phyloP scores from a whole-genome alignment of 2,329 filamentous ascomycete genomes.

The Truncatella angustata region DNA sequence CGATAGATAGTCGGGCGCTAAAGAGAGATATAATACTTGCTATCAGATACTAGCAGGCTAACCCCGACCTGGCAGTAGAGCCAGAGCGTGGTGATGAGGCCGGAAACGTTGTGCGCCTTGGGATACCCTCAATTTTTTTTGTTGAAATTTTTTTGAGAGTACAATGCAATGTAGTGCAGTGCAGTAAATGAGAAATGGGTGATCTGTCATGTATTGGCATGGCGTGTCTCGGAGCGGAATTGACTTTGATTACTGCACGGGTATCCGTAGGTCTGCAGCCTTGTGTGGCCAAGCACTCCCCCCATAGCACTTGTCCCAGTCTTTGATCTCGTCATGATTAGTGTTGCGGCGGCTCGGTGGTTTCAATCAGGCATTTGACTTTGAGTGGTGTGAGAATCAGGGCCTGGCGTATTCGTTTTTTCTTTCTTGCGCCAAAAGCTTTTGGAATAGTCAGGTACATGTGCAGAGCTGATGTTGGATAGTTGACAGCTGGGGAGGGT shows the following conservation, averaged over 20 bases:
- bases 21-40: no score
- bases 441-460: not conserved
- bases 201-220: not conserved
- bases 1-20: not conserved
- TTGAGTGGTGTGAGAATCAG: not conserved
- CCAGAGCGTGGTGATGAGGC: no score
- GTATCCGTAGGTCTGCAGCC: no score
- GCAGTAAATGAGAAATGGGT: not conserved
- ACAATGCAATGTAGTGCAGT: not conserved
- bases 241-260: no score
- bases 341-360: no score
- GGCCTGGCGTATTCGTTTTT: not conserved
- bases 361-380: not conserved
- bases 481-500: not conserved
- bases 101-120: no score
- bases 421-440: no score
- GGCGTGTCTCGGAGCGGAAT: not conserved
- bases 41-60: no score
- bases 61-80: no score
- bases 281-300: no score
- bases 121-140: no score
- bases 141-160: not conserved
- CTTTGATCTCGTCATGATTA: not conserved
- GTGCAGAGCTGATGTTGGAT: not conserved
- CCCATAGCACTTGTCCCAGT: no score